A percentile compares a stretch with the other conserved stretches of the same genome.
Evolutionary conservation across 2,329 filamentous ascomycete genomes (phyloP).

Genomic region (Phialemonium atrogriseum): DNA sequence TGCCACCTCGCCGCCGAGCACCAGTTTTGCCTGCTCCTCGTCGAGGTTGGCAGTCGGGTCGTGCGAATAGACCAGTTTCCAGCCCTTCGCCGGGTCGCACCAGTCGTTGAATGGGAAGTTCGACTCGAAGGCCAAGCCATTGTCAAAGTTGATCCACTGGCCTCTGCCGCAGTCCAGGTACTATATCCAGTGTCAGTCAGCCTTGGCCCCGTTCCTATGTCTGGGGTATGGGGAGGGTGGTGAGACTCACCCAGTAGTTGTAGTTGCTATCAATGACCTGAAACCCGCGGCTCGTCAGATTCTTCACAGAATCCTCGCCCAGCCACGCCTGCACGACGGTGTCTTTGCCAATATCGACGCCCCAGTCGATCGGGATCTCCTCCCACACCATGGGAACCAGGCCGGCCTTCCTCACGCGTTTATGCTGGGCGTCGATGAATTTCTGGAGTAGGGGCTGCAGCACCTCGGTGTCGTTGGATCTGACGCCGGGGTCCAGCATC

Average conservation of each 20-base stretch:
- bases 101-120: constrained; percentile 73
- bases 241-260: constrained; percentile 58
- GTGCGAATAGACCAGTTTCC: constrained; percentile 73
- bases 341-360: constrained; percentile 61
- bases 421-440: constrained; percentile 65
- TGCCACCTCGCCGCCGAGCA: constrained; percentile 74
- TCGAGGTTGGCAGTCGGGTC: constrained; percentile 62
- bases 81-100: constrained; percentile 72
- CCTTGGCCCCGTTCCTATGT: not conserved
- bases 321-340: constrained; percentile 76
- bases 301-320: constrained; percentile 51
- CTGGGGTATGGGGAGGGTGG: constrained; percentile 1
- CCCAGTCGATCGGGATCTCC: constrained; percentile 74
- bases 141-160: constrained; percentile 66
- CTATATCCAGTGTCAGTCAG: constrained; percentile 27
- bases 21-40: constrained; percentile 51
- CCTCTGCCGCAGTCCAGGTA: constrained; percentile 80
- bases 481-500: constrained; percentile 62
- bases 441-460: constrained; percentile 69
- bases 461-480: constrained; percentile 54
- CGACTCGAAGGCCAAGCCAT: constrained; percentile 38
- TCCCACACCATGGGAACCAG: constrained; percentile 79
- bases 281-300: constrained; percentile 54
- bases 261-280: constrained; percentile 70
- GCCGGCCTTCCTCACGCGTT: constrained; percentile 52